Base-by-base conservation (phyloP, 1,284 basidiomycete species). In the Microbotryum violaceum region DNA sequence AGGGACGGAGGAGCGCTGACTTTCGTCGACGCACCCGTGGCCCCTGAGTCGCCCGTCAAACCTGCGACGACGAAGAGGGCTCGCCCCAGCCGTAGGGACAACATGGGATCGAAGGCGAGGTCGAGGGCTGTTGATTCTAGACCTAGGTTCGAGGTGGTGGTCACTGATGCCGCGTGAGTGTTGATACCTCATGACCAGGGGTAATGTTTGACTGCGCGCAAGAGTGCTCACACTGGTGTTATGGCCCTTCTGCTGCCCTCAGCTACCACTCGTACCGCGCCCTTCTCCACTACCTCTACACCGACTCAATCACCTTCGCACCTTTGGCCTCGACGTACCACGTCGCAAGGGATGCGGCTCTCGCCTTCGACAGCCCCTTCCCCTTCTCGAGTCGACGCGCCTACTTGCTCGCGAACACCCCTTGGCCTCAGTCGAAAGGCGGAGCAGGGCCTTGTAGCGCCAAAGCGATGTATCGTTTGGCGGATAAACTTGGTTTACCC, bases 211-310 rank as follows among this genome's bases (percentile, higher is more conserved):
- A 49, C 21, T 18, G 20, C 48, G 21, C 48, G 21, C 48, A 53
- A n/a, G 51, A n/a, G n/a, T 33, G 25, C 33, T n/a, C 10, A 25
- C 20, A 31, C 8, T n/a, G n/a, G 70, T 16, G 65, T 72, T 4
- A 62, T 14, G 70, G 72, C 54, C 31, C 58, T 65, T 20, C 61
- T 66, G 5, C 27, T 16, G 23, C 20, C 37, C 31, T 16, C 54
- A 68, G 66, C 8, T 77, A 76, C 64, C 65, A 71, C 2, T 76
- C 75, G 1, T 77, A 73, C 66, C 74, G 74, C 60, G 72, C 75
- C 7, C 64, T 77, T 48, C 68, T 77, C 2, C 72, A 73, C 66
- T 77, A 71, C 57, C 70, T 77, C 25, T 77, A 77, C 62, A 77
- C 76, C 42, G 74, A 77, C 60, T 71, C 68, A 10, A 66, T 76